Evolutionary conservation across 2,329 filamentous ascomycete genomes (phyloP), one percentile per base, ranked within the genome.

Genomic region (Hypoxylon sp.): DNA sequence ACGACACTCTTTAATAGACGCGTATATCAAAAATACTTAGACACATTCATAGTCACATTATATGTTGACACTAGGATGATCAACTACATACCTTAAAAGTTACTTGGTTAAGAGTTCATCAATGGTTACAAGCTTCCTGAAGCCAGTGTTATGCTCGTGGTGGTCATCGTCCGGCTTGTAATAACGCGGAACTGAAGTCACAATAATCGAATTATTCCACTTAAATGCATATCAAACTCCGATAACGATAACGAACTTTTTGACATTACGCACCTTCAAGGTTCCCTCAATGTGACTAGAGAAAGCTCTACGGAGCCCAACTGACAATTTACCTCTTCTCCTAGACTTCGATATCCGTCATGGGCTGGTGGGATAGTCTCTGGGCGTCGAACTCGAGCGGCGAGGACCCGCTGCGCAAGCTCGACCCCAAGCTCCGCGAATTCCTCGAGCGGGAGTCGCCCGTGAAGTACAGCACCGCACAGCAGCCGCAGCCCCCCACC

Each of bases 371-470:
- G 74, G 82, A 85, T 70, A 84, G 83, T 64, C 81, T 88, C 65
- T 85, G 87, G 69, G 78, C 85, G 73, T 80, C 84, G 71, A 79
- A 80, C 59, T 82, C 78, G 67, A 81, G 80, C 69, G 78, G 78
- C 73, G 85, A 89, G 69, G 88, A 93, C 76, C 90, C 92, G 23
- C 85, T 93, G 71, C 85, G 86, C 73, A 90, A 92, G 74, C 89
- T 98, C 74, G 93, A 97, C 76, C 92, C 93, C 41, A 90, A 90
- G 70, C 87, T 97, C 62, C 91, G 91, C 75, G 91, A 95, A 71
- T 97, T 94, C 79, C 89, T 97, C 76, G 86, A 94, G 77, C 90
- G 91, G 80, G 93, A 97, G 83, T 91, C 92, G 25, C 91, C 93
- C 32, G 83, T 91, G 74, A 92, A 92, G 81, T 91, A 91, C 82